Percentiles rank a stretch among this genome's conserved stretches.
These are phyloP conservation scores for Chaetomiaceae sp. DNA, from an alignment of 2,329 filamentous ascomycete genomes.

Conservation along the genomic window DNA sequence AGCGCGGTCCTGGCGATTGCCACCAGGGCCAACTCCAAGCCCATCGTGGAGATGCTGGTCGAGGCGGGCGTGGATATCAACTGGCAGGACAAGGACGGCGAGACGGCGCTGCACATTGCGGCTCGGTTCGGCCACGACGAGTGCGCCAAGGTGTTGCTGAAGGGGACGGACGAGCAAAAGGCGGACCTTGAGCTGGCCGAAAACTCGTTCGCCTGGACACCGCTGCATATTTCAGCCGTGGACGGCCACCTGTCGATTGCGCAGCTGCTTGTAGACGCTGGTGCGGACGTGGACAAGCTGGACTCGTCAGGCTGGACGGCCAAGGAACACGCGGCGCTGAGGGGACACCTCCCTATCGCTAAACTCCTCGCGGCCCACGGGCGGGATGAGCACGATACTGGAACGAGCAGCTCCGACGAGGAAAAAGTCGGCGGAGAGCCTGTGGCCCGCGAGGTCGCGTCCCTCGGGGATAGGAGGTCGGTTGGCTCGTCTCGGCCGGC, in stretches of 20 bases:
- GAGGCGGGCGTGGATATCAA: conserved; percentile 90
- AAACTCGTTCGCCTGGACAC: conserved; percentile 86
- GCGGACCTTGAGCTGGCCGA: conserved; percentile 73
- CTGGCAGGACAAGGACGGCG: conserved; percentile 82
- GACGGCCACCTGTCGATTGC: conserved; percentile 76
- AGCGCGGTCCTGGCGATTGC: conserved; percentile 85
- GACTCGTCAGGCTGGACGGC: conserved; percentile 94
- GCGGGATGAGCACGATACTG: conserved; percentile 27
- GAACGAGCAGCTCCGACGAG: conserved; percentile 29
- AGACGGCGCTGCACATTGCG: conserved; percentile 88
- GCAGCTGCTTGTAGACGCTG: conserved; percentile 70
- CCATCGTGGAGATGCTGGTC: conserved; percentile 82
- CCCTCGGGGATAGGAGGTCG: conserved; percentile 56
- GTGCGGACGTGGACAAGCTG: conserved; percentile 66
- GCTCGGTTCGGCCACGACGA: conserved; percentile 80
- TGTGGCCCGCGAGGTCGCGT: conserved; percentile 50
- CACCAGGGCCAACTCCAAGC: conserved; percentile 78
- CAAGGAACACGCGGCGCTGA: conserved; percentile 83
- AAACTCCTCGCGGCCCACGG: conserved; percentile 58
- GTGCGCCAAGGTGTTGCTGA: conserved; percentile 71
- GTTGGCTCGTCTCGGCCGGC: conserved; percentile 48
- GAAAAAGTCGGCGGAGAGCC: conserved; percentile 30
- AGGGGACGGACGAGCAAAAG: conserved; percentile 65
- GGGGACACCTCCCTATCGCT: conserved; percentile 82
- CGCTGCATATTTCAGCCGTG: conserved; percentile 87